Evolutionary conservation across 2,329 filamentous ascomycete genomes (phyloP), one percentile per base, ranked within the genome.

Genomic region (Cercospora sojina): DNA sequence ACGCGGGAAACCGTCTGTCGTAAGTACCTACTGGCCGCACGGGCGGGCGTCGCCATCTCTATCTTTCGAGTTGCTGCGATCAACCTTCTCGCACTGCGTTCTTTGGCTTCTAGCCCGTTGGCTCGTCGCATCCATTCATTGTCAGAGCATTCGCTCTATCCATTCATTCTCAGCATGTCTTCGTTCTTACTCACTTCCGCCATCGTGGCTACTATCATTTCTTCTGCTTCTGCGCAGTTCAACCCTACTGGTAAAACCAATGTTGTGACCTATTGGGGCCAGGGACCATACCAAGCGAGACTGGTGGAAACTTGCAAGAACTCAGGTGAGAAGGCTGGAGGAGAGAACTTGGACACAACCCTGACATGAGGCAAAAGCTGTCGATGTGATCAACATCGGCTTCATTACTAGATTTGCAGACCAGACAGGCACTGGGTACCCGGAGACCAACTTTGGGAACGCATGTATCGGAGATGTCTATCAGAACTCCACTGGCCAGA

Each of bases 351-450:
- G 27, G 38, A 23, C 18, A 47, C 10, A 35, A 49, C 23, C 18
- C 55, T 58, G 20, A 58, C 38, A 16, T 27, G 13, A 81, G 85
- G 23, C 47, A 62, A 75, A 79, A 0, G 80, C 79, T 25, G 75
- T 86, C 63, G 85, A 87, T 69, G 83, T 87, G 60, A 84, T 88
- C 74, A 84, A 83, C 66, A 76, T 87, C 64, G 84, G 78, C 3
- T 88, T 87, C 70, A 78, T 88, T 64, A 85, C 85, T 69, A 70
- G 77, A 51, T 87, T 87, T 70, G 85, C 86, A 0, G 78, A 82
- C 60, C 77, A 81, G 55, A 64, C 60, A 20, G 68, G 73, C 20
- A 79, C 78, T 43, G 82, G 80, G 41, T 85, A 80, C 70, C 85
- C 85, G 4, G 81, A 79, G 16, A 82, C 80, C 10, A 86, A 87